Evolutionary conservation across 129 eudicot species (phyloP), one percentile per base, ranked within the genome.

Genomic region (Pseudognaphalium luteoalbum): DNA sequence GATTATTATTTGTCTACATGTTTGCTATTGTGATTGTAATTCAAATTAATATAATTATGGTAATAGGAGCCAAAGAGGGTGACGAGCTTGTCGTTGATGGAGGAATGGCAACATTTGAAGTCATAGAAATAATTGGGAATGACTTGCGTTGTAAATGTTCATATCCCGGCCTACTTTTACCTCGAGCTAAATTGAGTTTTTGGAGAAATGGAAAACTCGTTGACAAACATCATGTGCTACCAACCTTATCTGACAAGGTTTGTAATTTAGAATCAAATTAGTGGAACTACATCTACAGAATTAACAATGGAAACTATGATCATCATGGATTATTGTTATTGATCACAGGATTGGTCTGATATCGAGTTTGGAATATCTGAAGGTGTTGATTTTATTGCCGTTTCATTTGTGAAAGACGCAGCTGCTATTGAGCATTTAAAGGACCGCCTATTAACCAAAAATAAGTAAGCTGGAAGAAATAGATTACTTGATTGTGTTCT

Each of bases 181-280:
- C 96, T 6, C 81, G 92, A 22, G 96, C 92, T 42, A 90, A 90
- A 71, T 52, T 87, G 73, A 87, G 91, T 75, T 86, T 87, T 71
- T 90, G 96, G 92, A 90, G 96, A 80, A 80, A 87, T 59, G 96
- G 89, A n/a, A 87, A 78, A 77, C 88, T 90, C 25, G 83, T 90
- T 8, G 83, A 59, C 54, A 86, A 84, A 73, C 84, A 82, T 80
- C 19, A 80, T 37, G 82, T 77, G 20, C 91, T 87, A 58, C 96
- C 92, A 60, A 87, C 90, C n/a, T 57, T 90, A 33, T 83, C 92
- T 1, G 6, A 80, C 16, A 87, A 87, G 90, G 89, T 90, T n/a
- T 16, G 39, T 28, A 4, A 9, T 56, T 54, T 57, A 12, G 20
- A 32, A 12, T 56, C 21, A 32, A 30, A 67, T 11, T 47, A 47